A percentile compares a stretch with the other conserved stretches of the same genome.
Evolutionary conservation across 495 filamentous ascomycete genomes (phyloP).

Genomic region (Oidiodendron maius): DNA sequence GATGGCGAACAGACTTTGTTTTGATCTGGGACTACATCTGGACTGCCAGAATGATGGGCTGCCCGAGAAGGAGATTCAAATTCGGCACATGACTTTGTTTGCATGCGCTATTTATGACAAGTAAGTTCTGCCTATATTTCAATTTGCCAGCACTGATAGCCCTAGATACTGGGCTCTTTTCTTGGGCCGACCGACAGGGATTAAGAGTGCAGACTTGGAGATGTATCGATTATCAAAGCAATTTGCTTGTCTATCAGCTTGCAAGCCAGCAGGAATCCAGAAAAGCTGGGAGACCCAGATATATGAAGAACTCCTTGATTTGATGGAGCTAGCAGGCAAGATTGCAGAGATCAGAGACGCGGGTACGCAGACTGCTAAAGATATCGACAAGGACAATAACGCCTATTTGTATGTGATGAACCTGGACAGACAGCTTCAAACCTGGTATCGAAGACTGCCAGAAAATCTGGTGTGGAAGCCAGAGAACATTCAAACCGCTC

Average conservation of each 20-base stretch:
- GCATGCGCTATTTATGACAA: slow-evolving; percentile 47
- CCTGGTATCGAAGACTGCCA: slow-evolving; percentile 45
- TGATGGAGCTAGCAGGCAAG: slow-evolving; percentile 46
- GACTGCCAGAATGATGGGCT: slow-evolving; percentile 29
- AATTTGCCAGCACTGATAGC: no score
- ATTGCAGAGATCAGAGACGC: slow-evolving; percentile 36
- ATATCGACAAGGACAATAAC: slow-evolving; percentile 29
- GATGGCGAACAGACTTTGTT: slow-evolving; percentile 41
- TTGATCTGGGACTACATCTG: slow-evolving; percentile 46
- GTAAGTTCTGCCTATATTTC: slow-evolving; percentile 7
- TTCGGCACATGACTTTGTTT: slow-evolving; percentile 39
- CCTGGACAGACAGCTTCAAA: slow-evolving; percentile 42
- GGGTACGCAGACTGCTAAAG: slow-evolving; percentile 18
- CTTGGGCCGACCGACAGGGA: slow-evolving; percentile 43
- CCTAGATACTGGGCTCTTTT: slow-evolving; percentile 37
- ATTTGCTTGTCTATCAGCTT: slow-evolving; percentile 28
- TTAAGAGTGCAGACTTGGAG: slow-evolving; percentile 42
- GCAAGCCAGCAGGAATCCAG: slow-evolving; percentile 22
- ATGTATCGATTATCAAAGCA: slow-evolving; percentile 35
- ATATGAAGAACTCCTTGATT: slow-evolving; percentile 39
- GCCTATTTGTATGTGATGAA: slow-evolving; percentile 39
- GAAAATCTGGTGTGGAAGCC: slow-evolving; percentile 40
- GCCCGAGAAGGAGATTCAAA: slow-evolving; percentile 33
- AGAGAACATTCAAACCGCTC: slow-evolving; percentile 41
- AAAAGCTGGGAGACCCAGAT: slow-evolving; percentile 35